A percentile compares a stretch with the other conserved stretches of the same genome.
Conservation (phyloP, 805 yeast species). For the Ogataea ramenticola region DNA sequence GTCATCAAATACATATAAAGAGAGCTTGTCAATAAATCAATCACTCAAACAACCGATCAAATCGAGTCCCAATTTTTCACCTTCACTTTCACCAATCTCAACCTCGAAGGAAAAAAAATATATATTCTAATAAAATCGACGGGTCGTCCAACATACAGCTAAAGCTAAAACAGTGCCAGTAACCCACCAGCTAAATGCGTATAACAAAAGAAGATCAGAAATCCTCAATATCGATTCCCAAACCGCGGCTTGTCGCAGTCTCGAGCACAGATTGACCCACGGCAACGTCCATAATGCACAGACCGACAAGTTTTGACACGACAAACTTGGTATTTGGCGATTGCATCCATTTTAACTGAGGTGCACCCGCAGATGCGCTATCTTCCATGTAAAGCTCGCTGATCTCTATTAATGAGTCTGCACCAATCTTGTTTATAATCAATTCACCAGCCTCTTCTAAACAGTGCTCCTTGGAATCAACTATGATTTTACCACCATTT, state of each 20-base stretch:
- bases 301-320: constrained; percentile 51
- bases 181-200: no score
- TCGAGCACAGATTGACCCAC: constrained; percentile 38
- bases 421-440: constrained; percentile 35
- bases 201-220: constrained; percentile 13
- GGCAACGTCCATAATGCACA: constrained; percentile 57
- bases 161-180: no score
- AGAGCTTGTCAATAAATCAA: no score
- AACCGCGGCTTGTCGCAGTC: constrained; percentile 14
- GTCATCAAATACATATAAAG: no score
- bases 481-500: constrained; percentile 38
- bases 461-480: constrained; percentile 53
- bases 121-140: no score
- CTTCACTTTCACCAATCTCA: no score
- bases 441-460: constrained; percentile 61
- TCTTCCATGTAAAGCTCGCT: constrained; percentile 27
- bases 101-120: no score
- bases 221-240: constrained; percentile 28
- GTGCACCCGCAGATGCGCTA: constrained; percentile 1
- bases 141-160: no score
- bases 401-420: constrained; percentile 37
- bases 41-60: no score
- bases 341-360: constrained; percentile 4
- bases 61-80: no score
- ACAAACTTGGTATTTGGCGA: constrained; percentile 26